phyloP scores from a whole-genome alignment of 192 early-diverging fungal species.

The Allomyces macrogynus region DNA sequence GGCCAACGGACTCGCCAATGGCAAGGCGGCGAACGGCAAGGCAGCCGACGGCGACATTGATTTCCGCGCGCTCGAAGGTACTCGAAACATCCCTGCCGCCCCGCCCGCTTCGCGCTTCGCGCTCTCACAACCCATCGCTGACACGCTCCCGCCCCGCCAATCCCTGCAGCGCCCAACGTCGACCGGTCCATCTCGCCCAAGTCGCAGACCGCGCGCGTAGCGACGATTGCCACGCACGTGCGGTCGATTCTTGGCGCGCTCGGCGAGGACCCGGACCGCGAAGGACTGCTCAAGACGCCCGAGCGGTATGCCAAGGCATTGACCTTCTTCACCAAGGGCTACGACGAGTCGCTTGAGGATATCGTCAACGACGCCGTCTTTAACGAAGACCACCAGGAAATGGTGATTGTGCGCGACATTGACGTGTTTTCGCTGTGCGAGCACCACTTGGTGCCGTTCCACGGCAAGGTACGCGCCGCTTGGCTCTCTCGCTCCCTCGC shows the following conservation, averaged over 20 bases:
- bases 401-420: slow-evolving; percentile 99
- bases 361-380: slow-evolving; percentile 89
- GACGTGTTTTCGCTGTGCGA: slow-evolving; percentile 93
- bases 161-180: neutral
- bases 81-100: too few species aligned
- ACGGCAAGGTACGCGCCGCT: slow-evolving; percentile 73
- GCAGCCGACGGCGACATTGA: too few species aligned
- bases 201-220: slow-evolving; percentile 20
- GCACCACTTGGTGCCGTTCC: slow-evolving; percentile 96
- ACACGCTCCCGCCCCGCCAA: too few species aligned
- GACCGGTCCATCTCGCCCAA: too few species aligned
- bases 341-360: slow-evolving; percentile 59
- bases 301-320: slow-evolving; percentile 90
- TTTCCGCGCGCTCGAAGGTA: too few species aligned
- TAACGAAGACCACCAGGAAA: slow-evolving; percentile 97
- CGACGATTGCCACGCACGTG: slow-evolving; percentile 67
- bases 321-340: slow-evolving; percentile 96
- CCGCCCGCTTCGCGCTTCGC: too few species aligned
- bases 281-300: slow-evolving; percentile 87
- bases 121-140: too few species aligned
- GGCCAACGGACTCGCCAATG: too few species aligned
- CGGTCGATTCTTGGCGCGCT: slow-evolving; percentile 72
- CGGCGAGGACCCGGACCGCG: slow-evolving; percentile 84
- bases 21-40: too few species aligned
- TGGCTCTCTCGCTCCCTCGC: too few species aligned